Base-by-base conservation (phyloP, 1,139 yeast species). In the Geotrichum restrictum region DNA sequence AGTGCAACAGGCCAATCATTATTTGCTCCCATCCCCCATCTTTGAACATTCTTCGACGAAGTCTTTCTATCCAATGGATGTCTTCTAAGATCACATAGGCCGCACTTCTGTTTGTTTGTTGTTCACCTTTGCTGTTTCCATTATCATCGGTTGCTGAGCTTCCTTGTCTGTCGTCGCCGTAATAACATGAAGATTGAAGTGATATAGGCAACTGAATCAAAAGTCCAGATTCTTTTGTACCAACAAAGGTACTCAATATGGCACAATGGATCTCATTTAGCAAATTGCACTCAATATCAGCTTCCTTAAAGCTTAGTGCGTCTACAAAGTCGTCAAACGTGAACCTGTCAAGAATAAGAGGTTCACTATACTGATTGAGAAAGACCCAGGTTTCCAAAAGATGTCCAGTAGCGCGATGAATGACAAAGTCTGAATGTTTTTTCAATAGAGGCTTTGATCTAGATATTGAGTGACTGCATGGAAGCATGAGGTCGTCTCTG, bases 21-120 rank as follows among this genome's bases (percentile, higher is more conserved):
- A 85, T 79, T 41, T 84, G 76, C 62, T 88, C 85, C 96, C 97
- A 91, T 53, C 82, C 82, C 3, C 96, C 96, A 62, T 88, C 91
- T 62, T 78, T 82, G 66, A 86, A 93, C 61, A 80, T 80, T 54
- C 96, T 80, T 57, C 80, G 82, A 13, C 83, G 77, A 29, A 89
- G 74, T 46, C 95, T 74, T 29, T 86, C 94, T 57, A 82, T 80
- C 96, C 97, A 91, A 16, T 83, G 71, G 0, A 73, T 72, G 43
- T 81, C 81, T 55, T 86, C 75, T 67, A 81, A 82, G 54, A 80
- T 79, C 63, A 86, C 70, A 33, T 79, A 78, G 27, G 74, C 74
- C 54, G 80, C 80, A n/a, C 51, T 2, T 84, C 76, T 76, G 59
- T 81, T 83, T 5, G 66, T 65, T 22, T 59, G 52, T 27, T 55